Base-by-base conservation (phyloP, 148 eudicot genomes). In the Rheum nobile region DNA sequence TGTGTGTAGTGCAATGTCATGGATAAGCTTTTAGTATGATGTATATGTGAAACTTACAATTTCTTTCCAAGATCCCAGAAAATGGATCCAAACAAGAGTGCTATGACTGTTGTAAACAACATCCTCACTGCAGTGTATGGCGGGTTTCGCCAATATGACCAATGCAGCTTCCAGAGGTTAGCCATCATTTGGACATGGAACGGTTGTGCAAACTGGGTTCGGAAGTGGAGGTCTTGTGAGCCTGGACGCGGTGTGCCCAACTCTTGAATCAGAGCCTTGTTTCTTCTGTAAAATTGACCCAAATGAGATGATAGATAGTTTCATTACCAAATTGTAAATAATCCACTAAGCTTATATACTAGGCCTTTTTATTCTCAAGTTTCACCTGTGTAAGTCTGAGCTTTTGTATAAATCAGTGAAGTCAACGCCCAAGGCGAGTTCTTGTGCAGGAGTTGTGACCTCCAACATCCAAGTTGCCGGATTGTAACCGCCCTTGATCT, bases 381-480 rank as follows among this genome's bases (percentile, higher is more conserved):
- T 43, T 24, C 4, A 72, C 75, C 75, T 72, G 61, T 19, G 26
- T 13, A 72, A 19, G 5, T 72, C 75, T 46, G 75, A 72, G 38
- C 28, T 72, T 31, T 19, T 72, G 75, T 72, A 72, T 39, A 43
- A 14, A 1, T 72, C 75, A 6, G 75, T 72, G 13, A 72, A 72
- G 32, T 72, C 75, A 14, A 72, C 48, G 19, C 75, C 75, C 26
- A 72, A 47, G 22, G 59, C 59, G 16, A 43, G 37, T 72, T 72
- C 75, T 47, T 72, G 75, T 1, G 75, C 35, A 26, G 75, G 75
- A 8, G 75, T 72, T 28, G 75, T 43, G 13, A 72, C 75, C 9
- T 72, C 75, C 24, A 72, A 72, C 75, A 72, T 72, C 75, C 75
- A 72, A 3, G 75, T 72, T 12, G 75, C 75, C 5, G 75, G 75